phyloP scores from a whole-genome alignment of 1,139 yeast genomes.

The Candida albicans region DNA sequence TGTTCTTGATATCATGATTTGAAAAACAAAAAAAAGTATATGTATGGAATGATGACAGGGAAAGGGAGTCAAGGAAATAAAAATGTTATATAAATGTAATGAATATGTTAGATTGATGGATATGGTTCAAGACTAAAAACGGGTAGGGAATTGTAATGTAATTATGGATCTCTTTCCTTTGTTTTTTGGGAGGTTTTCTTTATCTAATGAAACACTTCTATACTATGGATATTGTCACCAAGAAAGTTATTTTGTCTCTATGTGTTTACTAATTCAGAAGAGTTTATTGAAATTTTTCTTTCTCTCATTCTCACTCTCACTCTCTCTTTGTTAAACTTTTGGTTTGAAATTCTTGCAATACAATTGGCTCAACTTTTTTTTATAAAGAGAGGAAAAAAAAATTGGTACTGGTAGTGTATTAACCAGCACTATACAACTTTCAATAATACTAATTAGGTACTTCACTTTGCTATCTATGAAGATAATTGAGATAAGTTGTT shows the following conservation, averaged over 20 bases:
- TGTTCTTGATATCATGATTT: constrained; percentile 8
- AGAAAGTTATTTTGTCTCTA: not conserved
- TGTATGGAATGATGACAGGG: not conserved
- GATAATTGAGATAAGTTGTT: too few species aligned
- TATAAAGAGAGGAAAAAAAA: not conserved
- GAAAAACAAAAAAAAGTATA: not conserved
- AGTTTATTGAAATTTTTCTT: not conserved
- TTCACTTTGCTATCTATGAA: too few species aligned
- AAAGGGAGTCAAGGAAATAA: not conserved
- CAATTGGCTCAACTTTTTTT: constrained; percentile 1
- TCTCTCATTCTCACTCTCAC: not conserved
- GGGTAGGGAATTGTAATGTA: too few species aligned
- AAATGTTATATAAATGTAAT: not conserved
- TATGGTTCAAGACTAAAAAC: too few species aligned
- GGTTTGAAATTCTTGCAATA: constrained; percentile 6
- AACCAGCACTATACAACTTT: too few species aligned
- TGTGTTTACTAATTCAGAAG: not conserved
- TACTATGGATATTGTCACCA: too few species aligned
- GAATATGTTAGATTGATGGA: not conserved
- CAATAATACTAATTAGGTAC: too few species aligned
- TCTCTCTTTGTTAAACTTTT: too few species aligned
- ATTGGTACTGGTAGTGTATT: not conserved
- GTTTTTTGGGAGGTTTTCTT: too few species aligned
- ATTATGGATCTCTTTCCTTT: too few species aligned
- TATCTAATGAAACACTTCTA: too few species aligned